A percentile compares a stretch with the other conserved stretches of the same genome.
Conservation (phyloP, 176 grass and related monocot genomes). For the Carex cristatella region DNA sequence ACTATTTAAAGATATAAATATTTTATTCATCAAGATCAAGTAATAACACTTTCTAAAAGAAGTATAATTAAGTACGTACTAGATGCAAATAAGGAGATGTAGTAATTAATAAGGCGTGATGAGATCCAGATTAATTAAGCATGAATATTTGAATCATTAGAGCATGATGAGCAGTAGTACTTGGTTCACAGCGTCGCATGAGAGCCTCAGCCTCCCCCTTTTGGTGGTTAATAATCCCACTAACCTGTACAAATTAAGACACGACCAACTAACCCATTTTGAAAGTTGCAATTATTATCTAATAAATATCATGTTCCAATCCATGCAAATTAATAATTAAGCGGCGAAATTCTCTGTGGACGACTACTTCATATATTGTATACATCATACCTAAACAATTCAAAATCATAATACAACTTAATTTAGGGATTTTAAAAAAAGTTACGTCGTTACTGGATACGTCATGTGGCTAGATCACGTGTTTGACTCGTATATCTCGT, state of each 20-base stretch:
- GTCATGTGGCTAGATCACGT: too few species aligned
- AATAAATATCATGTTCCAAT: constrained; percentile 1
- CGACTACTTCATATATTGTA: background rate
- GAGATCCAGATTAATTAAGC: background rate
- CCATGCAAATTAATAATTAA: background rate
- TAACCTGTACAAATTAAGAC: background rate
- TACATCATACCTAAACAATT: background rate
- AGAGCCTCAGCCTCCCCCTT: background rate
- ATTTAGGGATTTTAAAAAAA: too few species aligned
- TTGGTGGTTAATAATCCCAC: constrained; percentile 1
- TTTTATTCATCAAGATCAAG: too few species aligned
- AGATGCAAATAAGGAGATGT: too few species aligned
- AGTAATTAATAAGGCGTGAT: too few species aligned
- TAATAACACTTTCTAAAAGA: too few species aligned
- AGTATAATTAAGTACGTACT: too few species aligned
- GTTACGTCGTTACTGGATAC: too few species aligned
- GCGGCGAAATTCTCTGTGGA: background rate
- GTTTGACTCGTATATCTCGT: too few species aligned
- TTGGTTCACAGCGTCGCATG: background rate
- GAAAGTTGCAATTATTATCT: constrained; percentile 18
- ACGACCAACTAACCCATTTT: constrained; percentile 22
- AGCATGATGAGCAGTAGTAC: background rate
- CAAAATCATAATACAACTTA: background rate
- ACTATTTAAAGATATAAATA: too few species aligned
- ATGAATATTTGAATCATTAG: background rate